Base-by-base conservation (phyloP, 2,329 filamentous ascomycete genomes). In the Alternaria sp. region DNA sequence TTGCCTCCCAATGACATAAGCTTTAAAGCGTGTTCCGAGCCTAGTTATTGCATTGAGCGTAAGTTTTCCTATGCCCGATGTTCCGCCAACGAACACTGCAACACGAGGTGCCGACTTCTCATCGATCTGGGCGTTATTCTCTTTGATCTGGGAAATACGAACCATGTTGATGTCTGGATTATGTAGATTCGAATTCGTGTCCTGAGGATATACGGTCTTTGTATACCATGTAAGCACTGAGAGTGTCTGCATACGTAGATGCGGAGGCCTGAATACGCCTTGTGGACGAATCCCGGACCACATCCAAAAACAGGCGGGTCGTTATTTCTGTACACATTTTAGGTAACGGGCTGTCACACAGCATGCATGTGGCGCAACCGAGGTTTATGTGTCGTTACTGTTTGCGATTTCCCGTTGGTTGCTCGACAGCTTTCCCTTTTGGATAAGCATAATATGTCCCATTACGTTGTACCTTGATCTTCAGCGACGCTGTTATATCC, bases 1-100 rank as follows among this genome's bases (percentile, higher is more conserved):
- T 53, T 74, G 74, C 53, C 82, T 81, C 1, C 82, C 82, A 52
- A 84, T 61, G 0, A 84, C 51, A 63, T 84, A 84, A 63, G 80
- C 77, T 55, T 74, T 76, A n/a, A 76, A 30, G 59, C 70, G 75
- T 0, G 71, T 61, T 3, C 78, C 79, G 0, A 75, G 78, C 3
- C 20, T 48, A 3, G 20, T 12, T 3, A 48, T 1, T 3, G 30
- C 46, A 4, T 18, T 6, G 18, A 83, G 38, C 0, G 82, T 83
- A 44, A 74, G 44, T 46, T 80, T 76, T 8, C 82, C 82, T 57
- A 84, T 81, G 48, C 83, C 83, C 3, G 81, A 80, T 1, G 82
- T 84, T 11, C 78, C 82, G 36, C 82, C 81, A 5, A 79, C 78
- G 61, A 84, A 83, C 61, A 84, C 75, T 56, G 80, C 73, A 39